Percentiles rank a stretch among this genome's conserved stretches.
Conservation (phyloP, 2,329 filamentous ascomycete species). For the Penicillium sp. region DNA sequence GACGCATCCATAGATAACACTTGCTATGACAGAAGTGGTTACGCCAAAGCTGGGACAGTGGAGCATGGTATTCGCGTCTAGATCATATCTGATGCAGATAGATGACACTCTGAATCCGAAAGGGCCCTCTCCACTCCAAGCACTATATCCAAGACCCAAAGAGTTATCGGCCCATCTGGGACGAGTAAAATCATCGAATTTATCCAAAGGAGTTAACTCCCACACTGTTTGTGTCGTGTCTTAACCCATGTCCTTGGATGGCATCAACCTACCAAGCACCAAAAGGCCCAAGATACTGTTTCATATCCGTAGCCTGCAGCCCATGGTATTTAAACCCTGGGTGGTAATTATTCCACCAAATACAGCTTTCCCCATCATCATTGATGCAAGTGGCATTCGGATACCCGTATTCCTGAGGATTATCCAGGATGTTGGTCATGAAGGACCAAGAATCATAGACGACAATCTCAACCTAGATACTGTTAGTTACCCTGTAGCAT, state of each 20-base stretch:
- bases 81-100: background rate
- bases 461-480: conserved; percentile 21
- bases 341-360: conserved; percentile 36
- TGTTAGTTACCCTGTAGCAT: background rate
- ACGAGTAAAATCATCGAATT: background rate
- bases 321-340: conserved; percentile 29
- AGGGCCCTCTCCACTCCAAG: background rate
- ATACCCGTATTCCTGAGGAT: conserved; percentile 26
- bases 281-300: conserved; percentile 16
- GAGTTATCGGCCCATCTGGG: background rate
- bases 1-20: no score
- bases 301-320: conserved; percentile 32
- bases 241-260: background rate
- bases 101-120: conserved; percentile 7
- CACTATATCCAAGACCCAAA: background rate
- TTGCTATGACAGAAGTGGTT: no score
- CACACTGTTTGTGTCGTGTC: background rate
- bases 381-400: conserved; percentile 28
- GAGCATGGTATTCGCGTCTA: background rate
- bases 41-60: background rate
- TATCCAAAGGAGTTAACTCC: background rate
- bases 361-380: conserved; percentile 25
- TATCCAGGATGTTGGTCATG: conserved; percentile 29
- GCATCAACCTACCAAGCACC: conserved; percentile 23
- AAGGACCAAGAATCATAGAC: conserved; percentile 30